A percentile compares a stretch with the other conserved stretches of the same genome.
phyloP scores from a whole-genome alignment of 1,284 basidiomycete species.

The Naganishia albida region DNA sequence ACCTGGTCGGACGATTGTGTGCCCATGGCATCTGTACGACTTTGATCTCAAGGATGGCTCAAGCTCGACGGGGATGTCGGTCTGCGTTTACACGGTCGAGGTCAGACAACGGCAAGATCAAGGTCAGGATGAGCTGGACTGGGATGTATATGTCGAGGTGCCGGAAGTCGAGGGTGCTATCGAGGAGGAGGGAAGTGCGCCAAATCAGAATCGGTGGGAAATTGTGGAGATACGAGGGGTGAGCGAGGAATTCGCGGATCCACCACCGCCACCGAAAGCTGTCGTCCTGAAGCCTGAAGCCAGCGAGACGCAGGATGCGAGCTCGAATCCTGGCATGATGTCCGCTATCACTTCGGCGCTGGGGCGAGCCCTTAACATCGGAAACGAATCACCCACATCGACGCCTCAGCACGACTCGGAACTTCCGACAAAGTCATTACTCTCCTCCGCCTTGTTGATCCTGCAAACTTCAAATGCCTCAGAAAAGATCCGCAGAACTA shows the following conservation, averaged over 20 bases:
- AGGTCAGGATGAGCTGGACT: slow-evolving; percentile 42
- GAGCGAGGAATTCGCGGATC: slow-evolving; percentile 78
- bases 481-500: slow-evolving; percentile 51
- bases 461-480: slow-evolving; percentile 51
- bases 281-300: slow-evolving; percentile 19
- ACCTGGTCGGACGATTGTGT: slow-evolving; percentile 58
- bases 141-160: slow-evolving; percentile 66
- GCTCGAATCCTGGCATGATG: background rate
- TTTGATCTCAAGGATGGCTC: slow-evolving; percentile 47
- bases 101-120: slow-evolving; percentile 56
- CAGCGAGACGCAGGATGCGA: too few species aligned
- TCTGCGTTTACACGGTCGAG: slow-evolving; percentile 74
- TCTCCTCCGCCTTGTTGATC: slow-evolving; percentile 52
- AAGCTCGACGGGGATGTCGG: slow-evolving; percentile 69
- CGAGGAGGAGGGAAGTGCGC: background rate
- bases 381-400: slow-evolving; percentile 29
- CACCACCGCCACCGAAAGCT: slow-evolving; percentile 51
- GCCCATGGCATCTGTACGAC: slow-evolving; percentile 77
- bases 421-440: slow-evolving; percentile 44
- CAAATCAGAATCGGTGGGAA: slow-evolving; percentile 59
- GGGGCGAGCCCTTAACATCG: background rate
- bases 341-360: slow-evolving; percentile 19
- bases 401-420: slow-evolving; percentile 28
- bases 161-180: slow-evolving; percentile 58
- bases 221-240: slow-evolving; percentile 75